Conservation (phyloP, 495 filamentous ascomycete species). For the Hypoxylon rickii region DNA sequence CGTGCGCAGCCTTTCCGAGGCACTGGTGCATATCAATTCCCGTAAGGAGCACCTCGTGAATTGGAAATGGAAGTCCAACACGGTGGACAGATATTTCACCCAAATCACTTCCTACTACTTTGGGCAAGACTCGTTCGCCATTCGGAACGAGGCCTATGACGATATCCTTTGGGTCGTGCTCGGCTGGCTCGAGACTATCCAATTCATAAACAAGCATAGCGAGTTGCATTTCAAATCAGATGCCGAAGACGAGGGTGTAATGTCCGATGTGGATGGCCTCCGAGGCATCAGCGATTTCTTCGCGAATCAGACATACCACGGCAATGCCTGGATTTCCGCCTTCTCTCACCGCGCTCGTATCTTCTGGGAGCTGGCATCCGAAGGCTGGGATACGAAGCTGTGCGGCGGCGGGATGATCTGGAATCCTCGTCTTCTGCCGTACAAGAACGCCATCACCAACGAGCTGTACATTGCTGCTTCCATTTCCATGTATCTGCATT, state of each 20-base stretch:
- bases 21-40: constrained; percentile 30
- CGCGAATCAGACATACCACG: constrained; percentile 65
- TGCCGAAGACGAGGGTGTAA: background rate
- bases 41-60: constrained; percentile 32
- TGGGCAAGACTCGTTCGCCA: constrained; percentile 76
- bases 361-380: constrained; percentile 82
- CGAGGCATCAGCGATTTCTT: constrained; percentile 20
- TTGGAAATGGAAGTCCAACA: constrained; percentile 64
- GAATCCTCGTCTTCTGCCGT: constrained; percentile 80
- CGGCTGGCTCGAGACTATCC: constrained; percentile 83
- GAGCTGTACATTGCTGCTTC: constrained; percentile 85
- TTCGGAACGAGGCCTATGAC: constrained; percentile 85
- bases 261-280: background rate
- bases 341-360: constrained; percentile 87
- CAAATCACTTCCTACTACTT: constrained; percentile 80
- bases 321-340: constrained; percentile 70
- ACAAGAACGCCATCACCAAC: constrained; percentile 98
- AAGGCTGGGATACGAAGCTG: constrained; percentile 80
- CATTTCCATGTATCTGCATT: constrained; percentile 88
- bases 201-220: constrained; percentile 69
- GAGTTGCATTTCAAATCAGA: constrained; percentile 31
- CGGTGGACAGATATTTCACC: constrained; percentile 80
- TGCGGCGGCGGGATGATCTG: constrained; percentile 93
- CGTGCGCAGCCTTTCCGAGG: constrained; percentile 63
- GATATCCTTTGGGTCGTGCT: constrained; percentile 98